phyloP scores from a whole-genome alignment of 1,284 basidiomycete genomes.

The Cystobasidium slooffiae region DNA sequence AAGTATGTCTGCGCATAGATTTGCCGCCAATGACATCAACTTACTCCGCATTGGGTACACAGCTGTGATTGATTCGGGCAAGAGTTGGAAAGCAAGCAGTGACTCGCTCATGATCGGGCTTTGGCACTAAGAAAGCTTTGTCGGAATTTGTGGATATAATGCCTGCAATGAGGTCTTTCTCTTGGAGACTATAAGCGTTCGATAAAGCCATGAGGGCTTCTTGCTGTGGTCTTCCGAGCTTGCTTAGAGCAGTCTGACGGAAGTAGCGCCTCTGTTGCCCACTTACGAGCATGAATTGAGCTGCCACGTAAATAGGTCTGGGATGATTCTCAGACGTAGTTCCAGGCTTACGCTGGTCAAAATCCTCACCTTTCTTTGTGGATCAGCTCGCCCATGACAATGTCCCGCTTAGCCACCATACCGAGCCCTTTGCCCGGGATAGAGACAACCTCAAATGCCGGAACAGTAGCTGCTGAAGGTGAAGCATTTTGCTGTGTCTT shows the following conservation, averaged over 20 bases:
- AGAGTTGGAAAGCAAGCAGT: slow-evolving; percentile 17
- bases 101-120: not conserved
- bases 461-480: not conserved
- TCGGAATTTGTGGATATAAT: slow-evolving; percentile 24
- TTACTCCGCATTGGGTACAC: slow-evolving; percentile 37
- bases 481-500: not conserved
- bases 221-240: not conserved
- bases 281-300: not conserved
- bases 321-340: too few relatives aligned
- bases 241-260: not conserved
- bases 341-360: too few relatives aligned
- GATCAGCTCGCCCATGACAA: slow-evolving; percentile 44
- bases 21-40: not conserved
- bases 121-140: not conserved
- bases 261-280: not conserved
- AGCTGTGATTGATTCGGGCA: slow-evolving; percentile 33
- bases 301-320: slow-evolving; percentile 1
- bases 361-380: slow-evolving; percentile 43
- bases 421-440: slow-evolving; percentile 44
- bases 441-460: slow-evolving; percentile 21
- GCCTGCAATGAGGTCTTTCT: slow-evolving; percentile 12
- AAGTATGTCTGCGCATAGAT: not conserved
- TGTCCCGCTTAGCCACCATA: slow-evolving; percentile 43
- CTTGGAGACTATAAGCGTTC: not conserved
- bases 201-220: not conserved